phyloP scores from a whole-genome alignment of 1,284 basidiomycete genomes.

The Coriolopsis trogii region DNA sequence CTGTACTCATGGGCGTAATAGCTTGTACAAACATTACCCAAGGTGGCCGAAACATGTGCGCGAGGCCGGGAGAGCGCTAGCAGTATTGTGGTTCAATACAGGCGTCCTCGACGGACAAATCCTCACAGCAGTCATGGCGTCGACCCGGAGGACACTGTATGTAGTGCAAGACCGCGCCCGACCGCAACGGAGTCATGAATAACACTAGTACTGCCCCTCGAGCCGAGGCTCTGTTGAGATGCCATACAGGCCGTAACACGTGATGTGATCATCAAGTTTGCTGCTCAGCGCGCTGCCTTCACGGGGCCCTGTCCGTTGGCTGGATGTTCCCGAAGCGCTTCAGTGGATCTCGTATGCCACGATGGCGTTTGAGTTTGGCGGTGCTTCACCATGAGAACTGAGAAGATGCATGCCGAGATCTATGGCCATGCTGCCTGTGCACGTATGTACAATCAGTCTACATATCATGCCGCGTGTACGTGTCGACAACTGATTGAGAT shows the following conservation, averaged over 20 bases:
- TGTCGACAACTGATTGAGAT: conserved; percentile 22
- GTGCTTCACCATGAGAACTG: conserved; percentile 22
- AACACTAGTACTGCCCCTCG: conserved; percentile 17
- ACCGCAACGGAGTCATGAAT: too few relatives aligned
- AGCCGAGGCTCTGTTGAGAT: conserved; percentile 23
- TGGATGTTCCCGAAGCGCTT: conserved; percentile 6
- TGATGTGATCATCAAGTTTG: conserved; percentile 25
- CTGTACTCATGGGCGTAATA: too few relatives aligned
- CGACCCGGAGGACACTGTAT: too few relatives aligned
- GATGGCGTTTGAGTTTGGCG: conserved; percentile 15
- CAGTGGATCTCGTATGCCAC: conserved; percentile 1
- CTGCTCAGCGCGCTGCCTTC: conserved; percentile 14
- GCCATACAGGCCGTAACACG: conserved; percentile 18
- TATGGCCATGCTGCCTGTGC: conserved; percentile 5
- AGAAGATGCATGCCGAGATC: conserved; percentile 13
- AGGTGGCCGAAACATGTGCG: too few relatives aligned
- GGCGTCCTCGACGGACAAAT: too few relatives aligned
- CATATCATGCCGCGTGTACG: conserved; percentile 14
- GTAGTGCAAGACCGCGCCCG: too few relatives aligned
- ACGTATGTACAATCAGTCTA: conserved; percentile 22
- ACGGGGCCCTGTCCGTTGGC: conserved; percentile 10
- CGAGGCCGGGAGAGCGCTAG: too few relatives aligned
- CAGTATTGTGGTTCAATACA: too few relatives aligned
- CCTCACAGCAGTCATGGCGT: too few relatives aligned
- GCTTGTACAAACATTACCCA: too few relatives aligned